Conservation (phyloP, 2,329 filamentous ascomycete species). For the Apiospora arundinis region DNA sequence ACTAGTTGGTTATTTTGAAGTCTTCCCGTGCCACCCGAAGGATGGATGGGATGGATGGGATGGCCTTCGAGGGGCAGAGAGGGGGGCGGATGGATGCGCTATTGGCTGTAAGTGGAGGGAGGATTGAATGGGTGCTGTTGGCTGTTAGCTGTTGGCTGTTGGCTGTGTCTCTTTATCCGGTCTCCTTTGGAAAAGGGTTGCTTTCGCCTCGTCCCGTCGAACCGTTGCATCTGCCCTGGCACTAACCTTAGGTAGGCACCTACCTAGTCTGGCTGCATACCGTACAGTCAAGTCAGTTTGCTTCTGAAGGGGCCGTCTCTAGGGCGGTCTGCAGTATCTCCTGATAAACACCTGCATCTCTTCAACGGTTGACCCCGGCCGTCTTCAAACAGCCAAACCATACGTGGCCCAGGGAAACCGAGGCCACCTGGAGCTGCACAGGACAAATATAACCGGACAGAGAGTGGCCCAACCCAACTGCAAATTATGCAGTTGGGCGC, state of each 20-base stretch:
- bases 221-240: conserved; percentile 4
- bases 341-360: background rate
- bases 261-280: no score
- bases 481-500: background rate
- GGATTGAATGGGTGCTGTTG: no score
- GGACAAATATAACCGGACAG: background rate
- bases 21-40: background rate
- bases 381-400: background rate
- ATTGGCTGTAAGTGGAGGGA: background rate
- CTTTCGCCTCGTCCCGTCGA: background rate
- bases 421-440: background rate
- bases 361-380: background rate
- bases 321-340: background rate
- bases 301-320: background rate
- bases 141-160: no score
- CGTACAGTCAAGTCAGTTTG: background rate
- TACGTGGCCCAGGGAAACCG: background rate
- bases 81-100: background rate
- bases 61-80: no score
- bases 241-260: no score
- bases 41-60: no score
- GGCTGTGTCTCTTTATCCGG: background rate
- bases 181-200: background rate
- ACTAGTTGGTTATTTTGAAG: background rate
- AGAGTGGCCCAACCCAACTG: no score